These are phyloP conservation scores for Ogataea saltuana DNA, from an alignment of 805 yeast genomes.

Conservation along the genomic window DNA sequence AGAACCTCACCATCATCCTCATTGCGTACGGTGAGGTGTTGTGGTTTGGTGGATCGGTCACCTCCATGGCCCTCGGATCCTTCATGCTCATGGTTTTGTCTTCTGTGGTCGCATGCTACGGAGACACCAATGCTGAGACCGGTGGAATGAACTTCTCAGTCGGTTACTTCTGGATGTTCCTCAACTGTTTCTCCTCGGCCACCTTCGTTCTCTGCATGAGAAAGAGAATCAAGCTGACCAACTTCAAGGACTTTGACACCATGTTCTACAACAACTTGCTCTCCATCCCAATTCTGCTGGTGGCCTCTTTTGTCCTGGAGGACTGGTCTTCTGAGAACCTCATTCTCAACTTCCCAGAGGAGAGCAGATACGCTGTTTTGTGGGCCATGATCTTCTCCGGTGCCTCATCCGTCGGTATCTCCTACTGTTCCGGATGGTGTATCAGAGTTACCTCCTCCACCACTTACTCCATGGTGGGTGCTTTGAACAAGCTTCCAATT, in stretches of 20 bases:
- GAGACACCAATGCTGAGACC: slow-evolving; percentile 48
- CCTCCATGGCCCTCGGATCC: slow-evolving; percentile 86
- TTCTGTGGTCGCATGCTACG: slow-evolving; percentile 93
- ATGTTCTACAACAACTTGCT: slow-evolving; percentile 97
- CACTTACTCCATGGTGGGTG: slow-evolving; percentile 99
- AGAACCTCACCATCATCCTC: slow-evolving; percentile 92
- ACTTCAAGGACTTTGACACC: slow-evolving; percentile 95
- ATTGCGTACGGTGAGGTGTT: slow-evolving; percentile 98
- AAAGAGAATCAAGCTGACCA: slow-evolving; percentile 95
- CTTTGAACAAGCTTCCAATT: slow-evolving; percentile 95
- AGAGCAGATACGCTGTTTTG: slow-evolving; percentile 64
- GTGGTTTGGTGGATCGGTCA: slow-evolving; percentile 93
- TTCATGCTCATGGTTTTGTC: slow-evolving; percentile 92
- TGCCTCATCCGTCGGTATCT: slow-evolving; percentile 91
- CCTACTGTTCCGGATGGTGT: slow-evolving; percentile 99
- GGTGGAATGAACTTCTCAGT: slow-evolving; percentile 48
- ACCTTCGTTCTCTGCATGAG: slow-evolving; percentile 93
- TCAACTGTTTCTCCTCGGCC: slow-evolving; percentile 93
- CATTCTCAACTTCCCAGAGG: slow-evolving; percentile 74
- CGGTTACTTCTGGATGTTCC: slow-evolving; percentile 97
- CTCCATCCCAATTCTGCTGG: slow-evolving; percentile 83
- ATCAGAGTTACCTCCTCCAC: slow-evolving; percentile 98
- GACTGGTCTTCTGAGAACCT: slow-evolving; percentile 90
- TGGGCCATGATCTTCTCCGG: slow-evolving; percentile 90
- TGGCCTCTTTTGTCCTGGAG: slow-evolving; percentile 76